Base-by-base conservation (phyloP, 441 rosid species). In the Capsella rubella region DNA sequence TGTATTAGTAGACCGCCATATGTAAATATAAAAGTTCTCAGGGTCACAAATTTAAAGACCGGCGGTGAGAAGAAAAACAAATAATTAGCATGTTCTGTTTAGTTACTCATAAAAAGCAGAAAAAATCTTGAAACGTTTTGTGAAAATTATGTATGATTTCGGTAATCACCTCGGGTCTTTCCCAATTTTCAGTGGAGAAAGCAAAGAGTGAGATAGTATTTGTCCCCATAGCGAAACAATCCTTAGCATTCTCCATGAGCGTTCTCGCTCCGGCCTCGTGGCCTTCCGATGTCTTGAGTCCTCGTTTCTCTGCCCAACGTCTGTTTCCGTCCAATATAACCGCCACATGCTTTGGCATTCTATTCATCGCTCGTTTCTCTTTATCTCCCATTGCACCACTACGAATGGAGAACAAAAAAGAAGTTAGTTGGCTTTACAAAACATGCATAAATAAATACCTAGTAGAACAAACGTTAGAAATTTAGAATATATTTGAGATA, bases 161-260 rank as follows among this genome's bases (percentile, higher is more conserved):
- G 0, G 5, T 35, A 21, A 28, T 55, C 10, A 66, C 79, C 79
- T 78, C 71, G 4, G 35, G 47, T n/a, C 86, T 73, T 32, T 52
- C 73, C 72, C 78, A 82, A 65, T 82, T 82, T 28, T 79, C 76
- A 4, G 71, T 78, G 51, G 78, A 73, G 71, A 78, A 73, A 51
- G 78, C 75, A 62, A 72, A 78, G 57, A 73, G 52, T 54, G 81
- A 72, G 43, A 78, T 9, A 28, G 78, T 73, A 18, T 74, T 74
- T 13, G 14, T 51, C 7, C 81, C 81, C 52, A 50, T 32, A 31
- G 65, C 72, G 6, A 64, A 68, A 70, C 71, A 78, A 45, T 73
- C 66, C 39, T 74, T 78, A n/a, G 73, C 67, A 69, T 73, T 74
- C 50, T 64, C 59, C 8, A 64, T 11, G 15, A 74, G 72, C 12